Percentiles rank a stretch among this genome's conserved stretches.
Conservation (phyloP, 2,329 filamentous ascomycete genomes). For the Tolypocladium paradoxum region DNA sequence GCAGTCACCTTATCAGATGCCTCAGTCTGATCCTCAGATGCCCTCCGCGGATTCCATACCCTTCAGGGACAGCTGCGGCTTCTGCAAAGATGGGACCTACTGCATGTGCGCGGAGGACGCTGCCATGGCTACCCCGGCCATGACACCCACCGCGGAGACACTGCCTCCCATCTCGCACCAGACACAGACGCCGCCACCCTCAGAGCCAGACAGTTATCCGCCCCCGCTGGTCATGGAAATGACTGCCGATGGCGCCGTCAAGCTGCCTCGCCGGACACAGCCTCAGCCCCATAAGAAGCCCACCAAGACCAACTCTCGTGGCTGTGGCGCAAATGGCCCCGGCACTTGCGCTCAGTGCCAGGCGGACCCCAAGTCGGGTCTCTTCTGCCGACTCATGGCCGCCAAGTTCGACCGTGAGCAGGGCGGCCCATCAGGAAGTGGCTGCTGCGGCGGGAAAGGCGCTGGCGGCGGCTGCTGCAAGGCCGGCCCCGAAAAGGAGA, state of each 20-base stretch:
- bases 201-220: constrained; percentile 47
- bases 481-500: constrained; percentile 16
- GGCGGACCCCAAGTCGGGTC: constrained; percentile 65
- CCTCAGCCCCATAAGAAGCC: constrained; percentile 13
- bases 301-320: constrained; percentile 18
- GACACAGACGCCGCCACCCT: constrained; percentile 46
- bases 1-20: constrained; percentile 2
- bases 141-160: constrained; percentile 25
- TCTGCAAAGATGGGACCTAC: constrained; percentile 72
- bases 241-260: constrained; percentile 49
- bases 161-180: constrained; percentile 33
- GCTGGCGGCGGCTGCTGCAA: constrained; percentile 57
- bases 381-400: constrained; percentile 74
- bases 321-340: constrained; percentile 57
- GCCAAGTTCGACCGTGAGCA: constrained; percentile 45
- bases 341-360: constrained; percentile 72
- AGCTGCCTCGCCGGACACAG: constrained; percentile 37
- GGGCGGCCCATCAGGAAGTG: constrained; percentile 18
- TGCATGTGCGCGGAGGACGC: constrained; percentile 65
- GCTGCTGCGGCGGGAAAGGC: constrained; percentile 55
- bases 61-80: constrained; percentile 63
- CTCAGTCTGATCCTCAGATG: constrained; percentile 12
- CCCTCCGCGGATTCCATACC: constrained; percentile 26
- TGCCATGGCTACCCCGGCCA: constrained; percentile 27
- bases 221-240: constrained; percentile 46